These are phyloP conservation scores for Colletotrichum salicis DNA, from an alignment of 2,329 filamentous ascomycete genomes.

Conservation along the genomic window DNA sequence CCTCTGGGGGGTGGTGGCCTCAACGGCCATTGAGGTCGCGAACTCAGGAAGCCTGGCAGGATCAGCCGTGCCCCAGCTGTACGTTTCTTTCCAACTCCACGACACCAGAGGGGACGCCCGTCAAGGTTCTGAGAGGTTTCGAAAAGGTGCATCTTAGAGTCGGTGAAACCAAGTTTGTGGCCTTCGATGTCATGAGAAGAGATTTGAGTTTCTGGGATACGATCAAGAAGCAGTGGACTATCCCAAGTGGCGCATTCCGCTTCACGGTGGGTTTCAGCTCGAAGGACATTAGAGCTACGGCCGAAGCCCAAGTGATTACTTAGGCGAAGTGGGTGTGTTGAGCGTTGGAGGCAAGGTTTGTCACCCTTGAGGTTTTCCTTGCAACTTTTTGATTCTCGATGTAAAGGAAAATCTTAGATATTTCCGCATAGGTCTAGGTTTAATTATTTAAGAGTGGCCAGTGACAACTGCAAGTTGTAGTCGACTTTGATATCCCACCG, in stretches of 20 bases:
- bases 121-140: constrained; percentile 55
- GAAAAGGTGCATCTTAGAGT: constrained; percentile 54
- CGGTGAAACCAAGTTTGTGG: constrained; percentile 49
- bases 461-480: no score
- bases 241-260: constrained; percentile 46
- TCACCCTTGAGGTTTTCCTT: no score
- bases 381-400: no score
- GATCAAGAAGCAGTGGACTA: constrained; percentile 59
- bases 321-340: no score
- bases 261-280: constrained; percentile 12
- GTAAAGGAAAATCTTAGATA: no score
- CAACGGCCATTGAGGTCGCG: constrained; percentile 65
- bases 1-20: constrained; percentile 72
- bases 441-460: no score
- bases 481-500: no score
- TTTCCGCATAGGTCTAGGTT: no score
- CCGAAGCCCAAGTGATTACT: no score
- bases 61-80: constrained; percentile 66
- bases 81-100: constrained; percentile 48
- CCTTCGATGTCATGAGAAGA: constrained; percentile 55
- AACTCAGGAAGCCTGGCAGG: constrained; percentile 69
- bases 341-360: no score
- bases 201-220: constrained; percentile 63
- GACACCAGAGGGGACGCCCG: constrained; percentile 41
- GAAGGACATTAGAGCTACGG: neutral